phyloP scores from a whole-genome alignment of 176 grass and related monocot species.

The Zizania latifolia region DNA sequence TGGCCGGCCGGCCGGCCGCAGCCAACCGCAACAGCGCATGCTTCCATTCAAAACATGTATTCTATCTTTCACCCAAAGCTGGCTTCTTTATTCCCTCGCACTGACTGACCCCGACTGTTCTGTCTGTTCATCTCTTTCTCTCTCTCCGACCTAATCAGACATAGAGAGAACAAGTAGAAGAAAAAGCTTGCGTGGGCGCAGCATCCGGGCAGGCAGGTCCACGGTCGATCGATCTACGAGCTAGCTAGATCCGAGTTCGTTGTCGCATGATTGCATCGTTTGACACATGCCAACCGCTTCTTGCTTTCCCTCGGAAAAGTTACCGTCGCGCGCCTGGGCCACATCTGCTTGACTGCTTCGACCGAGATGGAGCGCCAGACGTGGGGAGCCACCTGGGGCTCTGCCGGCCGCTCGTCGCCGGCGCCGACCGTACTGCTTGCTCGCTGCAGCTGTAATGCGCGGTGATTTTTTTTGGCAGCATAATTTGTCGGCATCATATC shows the following conservation, averaged over 20 bases:
- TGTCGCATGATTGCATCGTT: slow-evolving; percentile 25
- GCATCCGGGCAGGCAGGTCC: too few species aligned
- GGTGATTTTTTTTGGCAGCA: too few species aligned
- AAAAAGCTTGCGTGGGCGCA: too few species aligned
- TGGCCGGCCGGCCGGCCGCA: neutral
- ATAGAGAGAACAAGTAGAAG: neutral
- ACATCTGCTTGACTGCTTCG: neutral
- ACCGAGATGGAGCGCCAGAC: too few species aligned
- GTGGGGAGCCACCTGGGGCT: slow-evolving; percentile 18
- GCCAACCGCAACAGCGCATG: slow-evolving; percentile 23
- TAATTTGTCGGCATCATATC: too few species aligned
- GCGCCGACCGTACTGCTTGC: neutral
- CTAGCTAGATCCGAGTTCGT: too few species aligned
- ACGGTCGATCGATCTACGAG: too few species aligned
- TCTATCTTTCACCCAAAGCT: neutral
- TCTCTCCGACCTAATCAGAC: neutral
- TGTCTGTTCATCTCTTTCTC: neutral
- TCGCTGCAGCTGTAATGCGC: neutral
- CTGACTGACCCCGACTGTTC: neutral
- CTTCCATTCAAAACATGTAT: slow-evolving; percentile 12
- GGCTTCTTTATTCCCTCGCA: neutral
- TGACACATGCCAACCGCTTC: neutral
- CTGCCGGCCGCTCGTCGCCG: slow-evolving; percentile 24
- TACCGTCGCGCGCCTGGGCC: neutral
- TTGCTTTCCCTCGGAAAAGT: slow-evolving; percentile 1